Conservation (phyloP, 208 protist species). For the Trypanosoma cruzi region DNA sequence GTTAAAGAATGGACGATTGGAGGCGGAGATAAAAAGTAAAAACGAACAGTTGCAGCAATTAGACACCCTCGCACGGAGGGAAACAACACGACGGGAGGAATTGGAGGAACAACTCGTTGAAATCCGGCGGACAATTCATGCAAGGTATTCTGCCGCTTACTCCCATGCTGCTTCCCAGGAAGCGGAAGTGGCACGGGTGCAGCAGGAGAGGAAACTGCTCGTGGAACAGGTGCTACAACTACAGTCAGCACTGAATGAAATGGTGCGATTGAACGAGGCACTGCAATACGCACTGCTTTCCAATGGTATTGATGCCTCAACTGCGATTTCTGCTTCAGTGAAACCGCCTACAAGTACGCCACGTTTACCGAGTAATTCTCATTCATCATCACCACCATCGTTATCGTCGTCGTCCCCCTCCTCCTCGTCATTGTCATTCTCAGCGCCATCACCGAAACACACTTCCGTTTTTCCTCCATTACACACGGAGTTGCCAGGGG, state of each 20-base stretch:
- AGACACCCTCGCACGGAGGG: neutral
- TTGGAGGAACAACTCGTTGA: conserved; percentile 12
- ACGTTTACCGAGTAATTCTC: neutral
- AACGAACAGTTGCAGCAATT: conserved; percentile 1
- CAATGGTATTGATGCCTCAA: neutral
- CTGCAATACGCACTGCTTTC: conserved; percentile 13
- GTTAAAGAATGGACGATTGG: neutral
- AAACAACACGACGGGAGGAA: conserved; percentile 2
- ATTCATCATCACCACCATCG: neutral
- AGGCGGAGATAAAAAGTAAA: neutral
- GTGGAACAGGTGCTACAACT: conserved; percentile 19
- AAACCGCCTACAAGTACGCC: neutral
- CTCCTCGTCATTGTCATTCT: neutral
- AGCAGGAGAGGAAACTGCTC: conserved; percentile 13
- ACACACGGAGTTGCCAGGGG: neutral
- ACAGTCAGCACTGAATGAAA: conserved; percentile 17
- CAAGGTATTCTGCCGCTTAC: neutral
- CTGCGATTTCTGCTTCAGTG: neutral
- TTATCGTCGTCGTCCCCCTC: neutral
- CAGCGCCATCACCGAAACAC: neutral
- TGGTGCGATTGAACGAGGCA: conserved; percentile 8
- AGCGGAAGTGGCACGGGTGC: neutral
- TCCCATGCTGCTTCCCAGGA: neutral
- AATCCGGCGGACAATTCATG: neutral
- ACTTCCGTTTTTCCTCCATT: neutral